A percentile compares a stretch with the other conserved stretches of the same genome.
phyloP scores from a whole-genome alignment of 805 yeast genomes.

The Metschnikowia kofuensis region DNA sequence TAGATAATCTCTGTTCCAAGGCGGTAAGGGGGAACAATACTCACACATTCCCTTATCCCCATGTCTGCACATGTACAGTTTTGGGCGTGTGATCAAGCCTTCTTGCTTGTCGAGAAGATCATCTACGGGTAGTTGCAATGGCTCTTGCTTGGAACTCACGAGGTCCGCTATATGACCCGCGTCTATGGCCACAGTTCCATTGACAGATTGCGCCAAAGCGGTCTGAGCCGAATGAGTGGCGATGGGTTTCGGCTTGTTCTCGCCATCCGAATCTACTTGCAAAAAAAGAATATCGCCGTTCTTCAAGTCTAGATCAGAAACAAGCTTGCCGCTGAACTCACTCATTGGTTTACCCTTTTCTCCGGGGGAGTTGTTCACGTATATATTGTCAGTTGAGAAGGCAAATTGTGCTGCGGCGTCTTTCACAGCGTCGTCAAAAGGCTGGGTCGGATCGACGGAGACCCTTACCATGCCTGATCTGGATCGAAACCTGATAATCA shows the following conservation, averaged over 20 bases:
- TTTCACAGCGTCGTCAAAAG: constrained; percentile 45
- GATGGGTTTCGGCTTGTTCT: neutral
- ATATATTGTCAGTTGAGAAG: constrained; percentile 8
- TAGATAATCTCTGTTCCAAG: constrained; percentile 83
- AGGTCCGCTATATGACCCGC: constrained; percentile 4
- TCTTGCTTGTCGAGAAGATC: constrained; percentile 56
- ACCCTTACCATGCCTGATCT: constrained; percentile 82
- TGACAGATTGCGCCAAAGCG: constrained; percentile 7
- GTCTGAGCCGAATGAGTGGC: neutral
- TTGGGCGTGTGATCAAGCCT: constrained; percentile 70
- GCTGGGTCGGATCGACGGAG: constrained; percentile 42
- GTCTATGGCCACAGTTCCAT: constrained; percentile 9
- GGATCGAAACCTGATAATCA: constrained; percentile 69
- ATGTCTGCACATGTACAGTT: constrained; percentile 72
- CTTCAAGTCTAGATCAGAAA: constrained; percentile 46
- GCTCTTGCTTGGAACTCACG: constrained; percentile 8
- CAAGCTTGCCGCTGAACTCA: constrained; percentile 32
- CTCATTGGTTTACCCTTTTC: constrained; percentile 40
- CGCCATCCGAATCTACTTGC: constrained; percentile 23
- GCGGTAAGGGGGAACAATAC: constrained; percentile 92
- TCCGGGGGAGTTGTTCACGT: constrained; percentile 46
- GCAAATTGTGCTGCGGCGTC: constrained; percentile 30
- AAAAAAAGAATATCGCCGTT: constrained; percentile 60
- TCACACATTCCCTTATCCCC: constrained; percentile 97
- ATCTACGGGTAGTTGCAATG: constrained; percentile 67